Percentiles rank a stretch among this genome's conserved stretches.
phyloP scores from a whole-genome alignment of 345 rosid genomes.

The Euphorbia tirucalli region DNA sequence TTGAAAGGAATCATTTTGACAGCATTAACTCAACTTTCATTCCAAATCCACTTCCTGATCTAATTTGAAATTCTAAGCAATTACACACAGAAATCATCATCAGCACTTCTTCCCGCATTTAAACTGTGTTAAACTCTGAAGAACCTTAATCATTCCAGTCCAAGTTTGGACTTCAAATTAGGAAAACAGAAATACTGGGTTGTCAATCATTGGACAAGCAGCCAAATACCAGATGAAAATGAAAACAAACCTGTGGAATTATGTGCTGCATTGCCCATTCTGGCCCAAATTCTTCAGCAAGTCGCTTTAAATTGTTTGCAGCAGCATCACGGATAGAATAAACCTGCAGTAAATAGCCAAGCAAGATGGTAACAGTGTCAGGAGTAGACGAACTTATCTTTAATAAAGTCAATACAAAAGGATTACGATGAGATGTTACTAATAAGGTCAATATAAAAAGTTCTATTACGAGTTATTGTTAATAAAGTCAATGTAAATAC shows the following conservation, averaged over 20 bases:
- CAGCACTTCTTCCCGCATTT: background rate
- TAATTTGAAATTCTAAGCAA: background rate
- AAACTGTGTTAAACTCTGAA: background rate
- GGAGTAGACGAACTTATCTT: background rate
- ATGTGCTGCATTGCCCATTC: slow-evolving; percentile 99
- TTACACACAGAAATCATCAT: background rate
- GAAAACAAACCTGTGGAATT: slow-evolving; percentile 70
- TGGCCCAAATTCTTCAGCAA: slow-evolving; percentile 98
- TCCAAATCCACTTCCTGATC: background rate
- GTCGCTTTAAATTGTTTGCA: slow-evolving; percentile 87
- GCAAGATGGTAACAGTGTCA: background rate
- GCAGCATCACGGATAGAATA: slow-evolving; percentile 95
- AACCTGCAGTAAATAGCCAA: slow-evolving; percentile 44
- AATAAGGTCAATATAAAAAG: background rate
- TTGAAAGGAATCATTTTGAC: background rate
- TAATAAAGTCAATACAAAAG: background rate
- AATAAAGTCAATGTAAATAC: background rate
- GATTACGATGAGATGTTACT: background rate
- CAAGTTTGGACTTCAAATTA: background rate
- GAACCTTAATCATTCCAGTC: background rate
- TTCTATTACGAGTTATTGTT: background rate
- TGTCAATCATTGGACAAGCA: background rate
- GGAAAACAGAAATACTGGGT: background rate
- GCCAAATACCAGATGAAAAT: background rate
- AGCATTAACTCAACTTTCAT: background rate